These are phyloP conservation scores for Anastatica hierochuntica DNA, from an alignment of 345 rosid genomes.

Conservation along the genomic window DNA sequence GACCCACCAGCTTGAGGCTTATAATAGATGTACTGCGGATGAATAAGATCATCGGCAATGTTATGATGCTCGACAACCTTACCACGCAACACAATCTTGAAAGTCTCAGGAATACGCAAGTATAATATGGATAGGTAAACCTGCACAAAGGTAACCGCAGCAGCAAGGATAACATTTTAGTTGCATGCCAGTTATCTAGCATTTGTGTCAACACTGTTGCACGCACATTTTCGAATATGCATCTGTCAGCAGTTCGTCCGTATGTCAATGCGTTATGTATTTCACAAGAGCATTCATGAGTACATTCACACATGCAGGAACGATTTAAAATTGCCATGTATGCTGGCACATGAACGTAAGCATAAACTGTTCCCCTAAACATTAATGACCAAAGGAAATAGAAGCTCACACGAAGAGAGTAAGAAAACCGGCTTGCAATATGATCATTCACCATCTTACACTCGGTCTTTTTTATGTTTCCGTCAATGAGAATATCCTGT, in stretches of 20 bases:
- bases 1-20: slow-evolving; percentile 49
- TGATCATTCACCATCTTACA: slow-evolving; percentile 53
- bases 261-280: not conserved
- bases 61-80: slow-evolving; percentile 65
- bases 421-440: slow-evolving; percentile 47
- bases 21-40: slow-evolving; percentile 69
- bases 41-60: slow-evolving; percentile 79
- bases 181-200: not conserved
- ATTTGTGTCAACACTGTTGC: not conserved
- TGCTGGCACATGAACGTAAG: slow-evolving; percentile 6
- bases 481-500: slow-evolving; percentile 76
- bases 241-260: slow-evolving; percentile 3
- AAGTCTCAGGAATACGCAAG: slow-evolving; percentile 64
- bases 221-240: not conserved
- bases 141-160: slow-evolving; percentile 25
- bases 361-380: not conserved
- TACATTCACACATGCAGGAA: no score
- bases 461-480: slow-evolving; percentile 42
- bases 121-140: slow-evolving; percentile 79
- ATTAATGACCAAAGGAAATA: slow-evolving; percentile 5
- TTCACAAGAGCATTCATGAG: not conserved
- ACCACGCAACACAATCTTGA: slow-evolving; percentile 68
- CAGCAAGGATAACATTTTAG: not conserved
- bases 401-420: slow-evolving; percentile 82
- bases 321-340: not conserved